Evolutionary conservation across 1,284 basidiomycete species (phyloP).

Genomic region (Cutaneotrichosporon cavernicola): DNA sequence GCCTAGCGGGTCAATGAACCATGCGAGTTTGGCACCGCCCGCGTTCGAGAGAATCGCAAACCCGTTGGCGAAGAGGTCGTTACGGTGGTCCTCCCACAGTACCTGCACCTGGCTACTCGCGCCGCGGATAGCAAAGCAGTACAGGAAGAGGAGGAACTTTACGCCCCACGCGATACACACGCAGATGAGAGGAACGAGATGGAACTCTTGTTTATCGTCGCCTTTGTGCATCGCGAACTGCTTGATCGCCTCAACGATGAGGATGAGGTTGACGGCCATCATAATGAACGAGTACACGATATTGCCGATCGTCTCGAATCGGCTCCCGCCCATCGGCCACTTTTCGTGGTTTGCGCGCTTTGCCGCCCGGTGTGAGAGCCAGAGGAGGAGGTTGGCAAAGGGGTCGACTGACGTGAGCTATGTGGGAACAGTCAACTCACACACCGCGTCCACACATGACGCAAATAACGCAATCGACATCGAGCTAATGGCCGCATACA

Average conservation of each 20-base stretch:
- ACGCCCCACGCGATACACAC: slow-evolving; percentile 79
- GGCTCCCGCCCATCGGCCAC: slow-evolving; percentile 88
- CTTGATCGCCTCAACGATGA: slow-evolving; percentile 68
- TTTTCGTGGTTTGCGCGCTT: slow-evolving; percentile 70
- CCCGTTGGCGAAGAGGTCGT: slow-evolving; percentile 71
- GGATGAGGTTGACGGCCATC: slow-evolving; percentile 45
- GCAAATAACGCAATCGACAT: slow-evolving; percentile 83
- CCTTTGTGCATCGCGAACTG: slow-evolving; percentile 63
- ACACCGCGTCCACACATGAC: slow-evolving; percentile 75
- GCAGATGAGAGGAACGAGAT: slow-evolving; percentile 76
- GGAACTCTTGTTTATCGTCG: slow-evolving; percentile 65
- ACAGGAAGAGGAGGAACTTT: slow-evolving; percentile 82
- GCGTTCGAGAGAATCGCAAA: slow-evolving; percentile 84
- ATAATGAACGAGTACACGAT: slow-evolving; percentile 71
- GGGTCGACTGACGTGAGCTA: slow-evolving; percentile 62
- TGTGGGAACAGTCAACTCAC: slow-evolving; percentile 30
- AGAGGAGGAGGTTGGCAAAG: slow-evolving; percentile 82
- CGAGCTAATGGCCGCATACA: slow-evolving; percentile 78
- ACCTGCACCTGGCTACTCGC: slow-evolving; percentile 87
- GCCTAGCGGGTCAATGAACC: slow-evolving; percentile 54
- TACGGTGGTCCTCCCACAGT: slow-evolving; percentile 92
- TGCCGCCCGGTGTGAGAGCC: slow-evolving; percentile 76
- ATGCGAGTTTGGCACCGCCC: slow-evolving; percentile 72
- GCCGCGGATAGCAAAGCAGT: slow-evolving; percentile 74
- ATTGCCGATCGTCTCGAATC: slow-evolving; percentile 84